A percentile compares a stretch with the other conserved stretches of the same genome.
phyloP scores from a whole-genome alignment of 1,284 basidiomycete genomes.

The Jaminaea rosea region DNA sequence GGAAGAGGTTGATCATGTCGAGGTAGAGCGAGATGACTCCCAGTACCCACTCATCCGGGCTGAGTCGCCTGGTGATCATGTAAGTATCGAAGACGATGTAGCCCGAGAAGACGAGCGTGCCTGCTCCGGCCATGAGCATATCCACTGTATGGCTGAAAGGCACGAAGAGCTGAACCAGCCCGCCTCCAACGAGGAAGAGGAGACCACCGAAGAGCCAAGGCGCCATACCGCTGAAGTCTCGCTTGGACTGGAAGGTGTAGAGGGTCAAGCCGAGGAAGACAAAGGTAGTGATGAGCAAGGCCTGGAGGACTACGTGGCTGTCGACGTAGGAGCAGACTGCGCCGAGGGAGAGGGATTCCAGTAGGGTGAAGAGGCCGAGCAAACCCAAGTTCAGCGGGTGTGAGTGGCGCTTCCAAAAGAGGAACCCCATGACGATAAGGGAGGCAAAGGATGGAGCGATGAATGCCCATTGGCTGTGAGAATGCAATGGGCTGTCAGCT shows the following conservation, averaged over 20 bases:
- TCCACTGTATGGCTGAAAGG: conserved; percentile 70
- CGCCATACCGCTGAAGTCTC: conserved; percentile 71
- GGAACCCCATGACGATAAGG: conserved; percentile 62
- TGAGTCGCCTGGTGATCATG: conserved; percentile 64
- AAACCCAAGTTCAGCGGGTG: conserved; percentile 72
- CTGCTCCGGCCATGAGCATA: conserved; percentile 66
- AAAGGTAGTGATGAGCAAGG: conserved; percentile 73
- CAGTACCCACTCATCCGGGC: conserved; percentile 78
- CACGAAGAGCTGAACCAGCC: conserved; percentile 65
- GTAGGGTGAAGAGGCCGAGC: conserved; percentile 53
- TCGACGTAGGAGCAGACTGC: conserved; percentile 67
- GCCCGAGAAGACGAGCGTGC: conserved; percentile 65
- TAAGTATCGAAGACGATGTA: conserved; percentile 66
- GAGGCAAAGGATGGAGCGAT: conserved; percentile 62
- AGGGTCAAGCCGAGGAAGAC: conserved; percentile 70
- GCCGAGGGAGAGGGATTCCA: conserved; percentile 55
- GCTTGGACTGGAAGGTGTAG: conserved; percentile 65
- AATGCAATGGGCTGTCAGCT: background rate
- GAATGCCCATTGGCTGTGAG: conserved; percentile 25
- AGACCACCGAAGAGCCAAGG: conserved; percentile 68
- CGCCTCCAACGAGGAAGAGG: conserved; percentile 36
- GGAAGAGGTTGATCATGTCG: conserved; percentile 60
- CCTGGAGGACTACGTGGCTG: conserved; percentile 69
- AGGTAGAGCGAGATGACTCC: conserved; percentile 67
- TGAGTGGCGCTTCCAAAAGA: conserved; percentile 79